A percentile compares a stretch with the other conserved stretches of the same genome.
Evolutionary conservation across 768 basidiomycete genomes (phyloP).

Genomic region (Lentinula sp.): DNA sequence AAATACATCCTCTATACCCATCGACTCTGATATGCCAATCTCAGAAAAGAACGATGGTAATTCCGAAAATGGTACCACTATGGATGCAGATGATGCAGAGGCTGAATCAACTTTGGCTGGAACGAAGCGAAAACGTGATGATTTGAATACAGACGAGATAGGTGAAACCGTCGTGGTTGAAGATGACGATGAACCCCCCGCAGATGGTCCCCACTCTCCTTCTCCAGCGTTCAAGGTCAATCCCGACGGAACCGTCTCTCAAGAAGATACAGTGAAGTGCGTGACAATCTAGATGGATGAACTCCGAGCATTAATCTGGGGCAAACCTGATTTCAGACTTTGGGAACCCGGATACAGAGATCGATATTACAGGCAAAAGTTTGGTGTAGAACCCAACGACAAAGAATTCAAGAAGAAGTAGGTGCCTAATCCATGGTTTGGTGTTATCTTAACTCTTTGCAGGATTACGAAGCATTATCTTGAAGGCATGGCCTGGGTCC

Average conservation of each 20-base stretch:
- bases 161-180: constrained; percentile 27
- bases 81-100: constrained; percentile 13
- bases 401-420: constrained; percentile 68
- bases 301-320: constrained; percentile 8
- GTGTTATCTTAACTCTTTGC: constrained; percentile 6
- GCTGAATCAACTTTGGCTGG: constrained; percentile 16
- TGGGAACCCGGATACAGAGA: constrained; percentile 97
- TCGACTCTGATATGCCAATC: constrained; percentile 5
- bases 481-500: constrained; percentile 93
- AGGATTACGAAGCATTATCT: constrained; percentile 84
- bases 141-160: constrained; percentile 33
- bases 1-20: background rate
- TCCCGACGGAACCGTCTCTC: constrained; percentile 89
- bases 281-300: constrained; percentile 19
- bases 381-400: constrained; percentile 70
- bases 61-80: constrained; percentile 5
- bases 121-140: constrained; percentile 44
- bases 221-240: constrained; percentile 69
- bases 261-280: constrained; percentile 89
- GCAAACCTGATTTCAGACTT: constrained; percentile 42
- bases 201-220: constrained; percentile 29
- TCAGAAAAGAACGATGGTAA: constrained; percentile 7
- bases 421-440: constrained; percentile 17
- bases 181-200: constrained; percentile 40
- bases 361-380: constrained; percentile 93